These are phyloP conservation scores for Pseudogymnoascus sp. DNA, from an alignment of 2,329 filamentous ascomycete genomes.

Conservation along the genomic window DNA sequence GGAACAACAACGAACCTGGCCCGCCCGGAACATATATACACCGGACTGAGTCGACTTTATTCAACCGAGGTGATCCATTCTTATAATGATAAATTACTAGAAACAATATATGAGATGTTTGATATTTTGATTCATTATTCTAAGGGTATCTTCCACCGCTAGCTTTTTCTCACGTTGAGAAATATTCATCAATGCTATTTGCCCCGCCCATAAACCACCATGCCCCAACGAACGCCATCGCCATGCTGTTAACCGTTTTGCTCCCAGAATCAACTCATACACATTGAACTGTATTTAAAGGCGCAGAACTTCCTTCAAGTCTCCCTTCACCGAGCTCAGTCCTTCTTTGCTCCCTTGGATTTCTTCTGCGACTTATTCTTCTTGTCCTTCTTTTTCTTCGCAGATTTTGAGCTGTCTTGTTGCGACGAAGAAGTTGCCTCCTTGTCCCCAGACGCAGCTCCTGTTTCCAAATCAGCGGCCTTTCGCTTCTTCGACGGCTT, in stretches of 20 bases:
- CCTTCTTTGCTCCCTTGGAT: conserved; percentile 27
- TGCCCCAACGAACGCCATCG: conserved; percentile 1
- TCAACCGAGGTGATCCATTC: neutral
- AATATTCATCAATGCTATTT: neutral
- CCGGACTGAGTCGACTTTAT: neutral
- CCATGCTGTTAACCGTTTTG: conserved; percentile 7
- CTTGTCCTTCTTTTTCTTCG: conserved; percentile 27
- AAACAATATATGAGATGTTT: neutral
- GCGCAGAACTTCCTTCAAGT: neutral
- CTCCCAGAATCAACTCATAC: neutral
- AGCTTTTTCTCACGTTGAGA: neutral
- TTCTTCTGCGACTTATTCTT: conserved; percentile 25
- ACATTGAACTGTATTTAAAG: neutral
- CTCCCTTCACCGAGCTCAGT: neutral
- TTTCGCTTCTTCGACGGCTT: conserved; percentile 21
- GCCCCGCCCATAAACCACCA: neutral
- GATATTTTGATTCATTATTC: conserved; percentile 1
- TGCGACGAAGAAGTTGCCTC: conserved; percentile 16
- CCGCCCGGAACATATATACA: conserved; percentile 3
- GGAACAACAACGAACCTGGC: neutral
- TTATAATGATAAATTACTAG: neutral
- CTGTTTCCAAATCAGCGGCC: conserved; percentile 14
- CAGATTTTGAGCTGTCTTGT: conserved; percentile 12
- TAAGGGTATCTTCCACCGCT: conserved; percentile 2
- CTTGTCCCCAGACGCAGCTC: neutral